These are phyloP conservation scores for Neonectria hederae DNA, from an alignment of 2,329 filamentous ascomycete species.

Conservation along the genomic window DNA sequence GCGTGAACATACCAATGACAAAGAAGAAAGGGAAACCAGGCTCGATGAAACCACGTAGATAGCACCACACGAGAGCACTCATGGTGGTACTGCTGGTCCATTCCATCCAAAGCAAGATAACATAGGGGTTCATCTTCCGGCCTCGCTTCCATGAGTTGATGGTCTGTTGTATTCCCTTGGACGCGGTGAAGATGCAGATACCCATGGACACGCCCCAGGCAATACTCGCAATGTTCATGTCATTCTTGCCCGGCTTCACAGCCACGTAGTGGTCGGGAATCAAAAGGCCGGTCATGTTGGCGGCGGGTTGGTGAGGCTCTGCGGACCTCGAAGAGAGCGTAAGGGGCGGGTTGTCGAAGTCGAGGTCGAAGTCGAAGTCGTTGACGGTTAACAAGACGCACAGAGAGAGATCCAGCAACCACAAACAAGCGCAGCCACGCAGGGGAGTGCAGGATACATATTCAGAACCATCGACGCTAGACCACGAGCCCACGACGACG, in stretches of 20 bases:
- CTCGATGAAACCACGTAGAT: constrained; percentile 35
- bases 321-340: background rate
- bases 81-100: constrained; percentile 39
- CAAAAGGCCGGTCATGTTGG: constrained; percentile 32
- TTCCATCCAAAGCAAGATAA: constrained; percentile 39
- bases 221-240: constrained; percentile 44
- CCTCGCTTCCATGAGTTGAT: constrained; percentile 38
- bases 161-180: constrained; percentile 37
- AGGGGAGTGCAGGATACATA: constrained; percentile 30
- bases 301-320: background rate
- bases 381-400: background rate
- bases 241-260: constrained; percentile 29
- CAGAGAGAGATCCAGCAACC: constrained; percentile 1
- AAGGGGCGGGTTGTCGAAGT: constrained; percentile 1
- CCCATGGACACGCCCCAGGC: constrained; percentile 42
- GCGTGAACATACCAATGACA: constrained; percentile 24
- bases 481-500: background rate
- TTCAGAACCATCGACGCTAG: constrained; percentile 25
- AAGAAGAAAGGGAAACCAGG: constrained; percentile 41
- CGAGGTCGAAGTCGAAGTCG: background rate
- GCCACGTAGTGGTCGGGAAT: constrained; percentile 26
- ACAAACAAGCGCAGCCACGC: constrained; percentile 1
- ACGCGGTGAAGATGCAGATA: constrained; percentile 38
- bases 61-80: constrained; percentile 42
- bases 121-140: constrained; percentile 33